Evolutionary conservation across 371 early-diverging fungal genomes (phyloP), one percentile per base, ranked within the genome.

Genomic region (Apophysomyces ossiformis): DNA sequence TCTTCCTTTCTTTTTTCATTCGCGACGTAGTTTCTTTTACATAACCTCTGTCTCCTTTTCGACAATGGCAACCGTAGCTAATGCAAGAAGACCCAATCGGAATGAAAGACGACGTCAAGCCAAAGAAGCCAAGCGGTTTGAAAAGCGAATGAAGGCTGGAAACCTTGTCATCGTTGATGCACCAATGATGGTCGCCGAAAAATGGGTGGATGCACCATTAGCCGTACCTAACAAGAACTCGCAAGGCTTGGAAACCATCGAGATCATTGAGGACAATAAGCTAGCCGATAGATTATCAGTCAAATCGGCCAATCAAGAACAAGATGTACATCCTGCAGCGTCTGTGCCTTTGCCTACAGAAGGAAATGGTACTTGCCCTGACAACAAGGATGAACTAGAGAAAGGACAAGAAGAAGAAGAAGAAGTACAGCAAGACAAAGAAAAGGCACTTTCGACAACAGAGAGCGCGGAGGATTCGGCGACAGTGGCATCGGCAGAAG

Each of bases 271-370:
- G 32, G 32, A 26, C 32, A 26, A 21, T 21, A 16, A 21, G 54
- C 54, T 26, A n/a, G 21, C 9, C 16, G 21, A 50, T 16, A 9
- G 21, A 18, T 18, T 21, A 21, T 50, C 54, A 50, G 16, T 50
- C 7, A 21, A 50, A 13, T 41, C 41, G 1, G 21, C n/a, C 47
- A 47, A n/a, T n/a, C 47, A 47, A 7, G 21, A 47, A 15, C 7
- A 21, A 18, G 32, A 26, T 26, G 32, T 3, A 26, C 32, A 26
- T 26, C 32, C 32, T 26, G 54, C n/a, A 50, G 54, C 1, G 54
- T n/a, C 54, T 26, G 21, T 50, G 54, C 35, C 35, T 5, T 50
- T 50, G 21, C 54, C 54, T 50, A 50, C 21, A 50, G 54, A 50
- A 26, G 54, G 0, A 50, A 50, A 6, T 26, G 9, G 21, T 2